Evolutionary conservation across 2,329 filamentous ascomycete species (phyloP).

Genomic region (Chrysoporthe deuterocubensis): DNA sequence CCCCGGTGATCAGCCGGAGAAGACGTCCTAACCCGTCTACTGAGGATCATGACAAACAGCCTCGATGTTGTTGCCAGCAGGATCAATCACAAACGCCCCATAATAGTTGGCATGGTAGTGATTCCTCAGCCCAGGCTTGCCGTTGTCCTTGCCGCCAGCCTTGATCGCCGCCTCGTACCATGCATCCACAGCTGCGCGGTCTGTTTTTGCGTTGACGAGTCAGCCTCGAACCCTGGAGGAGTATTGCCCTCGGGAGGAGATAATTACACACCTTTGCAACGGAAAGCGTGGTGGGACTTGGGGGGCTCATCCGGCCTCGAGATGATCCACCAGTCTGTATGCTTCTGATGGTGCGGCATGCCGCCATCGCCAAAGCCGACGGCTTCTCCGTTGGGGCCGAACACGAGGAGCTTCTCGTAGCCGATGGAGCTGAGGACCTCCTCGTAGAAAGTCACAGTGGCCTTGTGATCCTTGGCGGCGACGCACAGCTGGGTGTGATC

Average conservation of each 20-base stretch:
- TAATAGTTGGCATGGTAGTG: conserved; percentile 54
- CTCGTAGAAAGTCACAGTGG: conserved; percentile 40
- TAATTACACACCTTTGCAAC: conserved; percentile 35
- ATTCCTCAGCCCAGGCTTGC: conserved; percentile 48
- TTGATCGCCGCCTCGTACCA: conserved; percentile 49
- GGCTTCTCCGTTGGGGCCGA: conserved; percentile 33
- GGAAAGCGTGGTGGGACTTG: conserved; percentile 39
- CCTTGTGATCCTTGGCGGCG: conserved; percentile 36
- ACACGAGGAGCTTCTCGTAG: conserved; percentile 38
- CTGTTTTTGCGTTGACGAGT: conserved; percentile 32
- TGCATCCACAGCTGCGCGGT: conserved; percentile 46
- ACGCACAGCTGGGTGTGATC: conserved; percentile 41
- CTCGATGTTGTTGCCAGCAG: conserved; percentile 58
- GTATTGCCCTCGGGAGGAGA: neutral
- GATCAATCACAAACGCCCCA: conserved; percentile 54
- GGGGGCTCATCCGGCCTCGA: conserved; percentile 24
- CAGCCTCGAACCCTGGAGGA: neutral
- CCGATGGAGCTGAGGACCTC: conserved; percentile 42
- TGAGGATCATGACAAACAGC: conserved; percentile 38
- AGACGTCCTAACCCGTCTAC: neutral
- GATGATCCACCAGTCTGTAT: conserved; percentile 39
- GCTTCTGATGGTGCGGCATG: conserved; percentile 16
- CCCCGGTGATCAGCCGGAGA: neutral
- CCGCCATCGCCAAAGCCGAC: conserved; percentile 36
- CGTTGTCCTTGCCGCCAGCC: conserved; percentile 53